These are phyloP conservation scores for Spatholobus suberectus DNA, from an alignment of 306 rosid genomes.

Conservation along the genomic window DNA sequence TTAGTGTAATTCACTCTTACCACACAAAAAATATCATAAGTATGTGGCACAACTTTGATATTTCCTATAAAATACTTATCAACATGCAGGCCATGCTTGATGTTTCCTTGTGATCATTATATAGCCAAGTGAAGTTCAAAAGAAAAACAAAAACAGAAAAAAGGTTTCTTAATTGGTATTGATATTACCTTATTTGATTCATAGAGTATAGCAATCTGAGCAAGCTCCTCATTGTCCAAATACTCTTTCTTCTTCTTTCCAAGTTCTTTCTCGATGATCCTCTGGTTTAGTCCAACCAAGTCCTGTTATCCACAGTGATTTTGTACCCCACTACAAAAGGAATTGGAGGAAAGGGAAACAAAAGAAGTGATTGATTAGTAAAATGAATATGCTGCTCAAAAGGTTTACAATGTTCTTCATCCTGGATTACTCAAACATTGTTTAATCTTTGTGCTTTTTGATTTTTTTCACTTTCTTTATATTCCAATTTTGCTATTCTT, in stretches of 20 bases:
- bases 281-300: conserved; percentile 57
- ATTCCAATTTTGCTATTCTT: background rate
- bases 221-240: conserved; percentile 46
- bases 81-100: background rate
- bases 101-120: background rate
- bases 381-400: conserved; percentile 11
- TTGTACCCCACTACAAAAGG: conserved; percentile 71
- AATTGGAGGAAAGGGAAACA: conserved; percentile 13
- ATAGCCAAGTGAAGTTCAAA: background rate
- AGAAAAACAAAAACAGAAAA: background rate
- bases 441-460: background rate
- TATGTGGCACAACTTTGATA: background rate
- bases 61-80: background rate
- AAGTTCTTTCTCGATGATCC: conserved; percentile 47
- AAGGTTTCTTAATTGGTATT: background rate
- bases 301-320: conserved; percentile 43
- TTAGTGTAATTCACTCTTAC: background rate
- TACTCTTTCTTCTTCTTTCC: conserved; percentile 58
- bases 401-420: background rate
- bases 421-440: background rate
- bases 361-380: conserved; percentile 1
- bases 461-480: background rate
- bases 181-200: conserved; percentile 54
- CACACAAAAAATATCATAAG: background rate
- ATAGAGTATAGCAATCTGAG: conserved; percentile 50